These are phyloP conservation scores for Torulaspora microellipsoides DNA, from an alignment of 805 yeast genomes.

Conservation along the genomic window DNA sequence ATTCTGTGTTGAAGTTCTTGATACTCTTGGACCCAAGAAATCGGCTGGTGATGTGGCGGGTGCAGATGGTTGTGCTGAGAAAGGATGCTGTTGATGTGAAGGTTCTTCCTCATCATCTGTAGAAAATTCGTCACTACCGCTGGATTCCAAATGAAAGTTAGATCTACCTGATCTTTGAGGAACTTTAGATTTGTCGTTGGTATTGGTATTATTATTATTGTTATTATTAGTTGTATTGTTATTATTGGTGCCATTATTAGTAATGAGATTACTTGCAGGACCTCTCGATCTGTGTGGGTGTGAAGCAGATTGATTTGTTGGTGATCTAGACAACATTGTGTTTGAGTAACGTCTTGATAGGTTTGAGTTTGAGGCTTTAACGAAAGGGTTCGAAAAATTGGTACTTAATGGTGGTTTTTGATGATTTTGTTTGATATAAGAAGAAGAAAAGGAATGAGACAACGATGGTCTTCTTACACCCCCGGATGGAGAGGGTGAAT, in stretches of 20 bases:
- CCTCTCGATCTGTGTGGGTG: conserved; percentile 8
- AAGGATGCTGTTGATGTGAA: conserved; percentile 3
- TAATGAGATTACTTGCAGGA: not conserved
- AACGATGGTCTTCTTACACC: conserved; percentile 57
- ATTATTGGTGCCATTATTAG: not conserved
- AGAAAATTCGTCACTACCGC: conserved; percentile 28
- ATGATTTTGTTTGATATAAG: conserved; percentile 24
- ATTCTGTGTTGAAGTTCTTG: conserved; percentile 20
- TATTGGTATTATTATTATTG: not conserved
- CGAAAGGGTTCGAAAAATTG: conserved; percentile 24
- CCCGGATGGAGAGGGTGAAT: conserved; percentile 14
- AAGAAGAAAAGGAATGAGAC: conserved; percentile 39
- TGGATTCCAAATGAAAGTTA: conserved; percentile 29
- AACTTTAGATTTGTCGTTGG: not conserved
- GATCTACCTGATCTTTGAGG: conserved; percentile 5
- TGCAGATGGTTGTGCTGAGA: conserved; percentile 5
- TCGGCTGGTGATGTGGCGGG: conserved; percentile 10
- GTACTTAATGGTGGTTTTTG: conserved; percentile 11
- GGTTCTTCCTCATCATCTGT: conserved; percentile 25
- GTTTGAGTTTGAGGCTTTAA: conserved; percentile 8
- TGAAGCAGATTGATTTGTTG: conserved; percentile 14
- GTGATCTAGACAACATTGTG: conserved; percentile 19
- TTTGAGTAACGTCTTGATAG: conserved; percentile 14
- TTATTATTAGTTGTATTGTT: not conserved
- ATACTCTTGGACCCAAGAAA: conserved; percentile 16